phyloP scores from a whole-genome alignment of 192 early-diverging fungal species.

The Coemansia sp. region DNA sequence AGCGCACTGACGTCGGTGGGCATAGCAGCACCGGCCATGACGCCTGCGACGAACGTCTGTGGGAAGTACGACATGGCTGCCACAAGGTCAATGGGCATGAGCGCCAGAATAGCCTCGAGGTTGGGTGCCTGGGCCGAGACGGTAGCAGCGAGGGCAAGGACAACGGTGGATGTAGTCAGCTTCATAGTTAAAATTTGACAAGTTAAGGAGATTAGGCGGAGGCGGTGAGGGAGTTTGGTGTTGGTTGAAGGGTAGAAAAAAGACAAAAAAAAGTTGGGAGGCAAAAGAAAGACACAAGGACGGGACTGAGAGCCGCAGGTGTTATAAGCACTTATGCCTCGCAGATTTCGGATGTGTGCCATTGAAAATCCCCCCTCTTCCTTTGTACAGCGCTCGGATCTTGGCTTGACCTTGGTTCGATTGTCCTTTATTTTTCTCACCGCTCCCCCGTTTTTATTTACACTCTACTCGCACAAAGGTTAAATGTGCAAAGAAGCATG shows the following conservation, averaged over 20 bases:
- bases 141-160: slow-evolving; percentile 13
- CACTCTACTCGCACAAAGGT: too few relatives aligned
- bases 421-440: too few relatives aligned
- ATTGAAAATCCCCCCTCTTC: not conserved
- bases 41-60: slow-evolving; percentile 16
- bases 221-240: not conserved
- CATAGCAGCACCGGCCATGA: slow-evolving; percentile 29
- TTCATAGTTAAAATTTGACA: slow-evolving; percentile 27
- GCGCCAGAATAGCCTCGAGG: slow-evolving; percentile 29
- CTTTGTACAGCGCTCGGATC: not conserved
- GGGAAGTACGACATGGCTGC: slow-evolving; percentile 35
- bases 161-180: slow-evolving; percentile 16
- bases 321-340: too few relatives aligned
- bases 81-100: slow-evolving; percentile 30
- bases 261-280: not conserved
- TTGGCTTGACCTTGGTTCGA: not conserved
- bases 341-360: not conserved
- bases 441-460: too few relatives aligned
- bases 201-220: not conserved
- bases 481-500: too few relatives aligned
- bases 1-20: slow-evolving; percentile 31
- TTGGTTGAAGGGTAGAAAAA: not conserved
- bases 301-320: too few relatives aligned
- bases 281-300: not conserved
- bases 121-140: slow-evolving; percentile 13